Conservation (phyloP, 1,139 yeast species). For the Hemisphaericaspora xylofermentans region DNA sequence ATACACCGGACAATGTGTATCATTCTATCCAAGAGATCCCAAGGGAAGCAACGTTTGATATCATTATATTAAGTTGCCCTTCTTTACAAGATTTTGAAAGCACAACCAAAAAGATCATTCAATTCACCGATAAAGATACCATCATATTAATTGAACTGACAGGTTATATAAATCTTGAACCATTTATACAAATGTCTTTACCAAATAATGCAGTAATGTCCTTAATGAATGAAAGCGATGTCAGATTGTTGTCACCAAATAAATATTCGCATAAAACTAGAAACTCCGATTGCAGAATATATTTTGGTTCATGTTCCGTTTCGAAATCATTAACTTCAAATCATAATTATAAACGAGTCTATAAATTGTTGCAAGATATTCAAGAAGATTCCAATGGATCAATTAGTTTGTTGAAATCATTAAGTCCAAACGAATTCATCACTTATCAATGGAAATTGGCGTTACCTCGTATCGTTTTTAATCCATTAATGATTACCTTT, state of each 20-base stretch:
- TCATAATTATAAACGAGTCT: constrained; percentile 27
- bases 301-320: constrained; percentile 34
- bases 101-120: constrained; percentile 25
- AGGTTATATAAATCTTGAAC: constrained; percentile 70
- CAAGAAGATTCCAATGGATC: constrained; percentile 32
- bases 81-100: constrained; percentile 46
- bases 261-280: constrained; percentile 28
- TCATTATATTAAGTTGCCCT: constrained; percentile 34
- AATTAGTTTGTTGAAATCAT: constrained; percentile 48
- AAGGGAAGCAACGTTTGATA: constrained; percentile 27
- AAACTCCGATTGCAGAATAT: constrained; percentile 38
- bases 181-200: constrained; percentile 50
- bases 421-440: constrained; percentile 58
- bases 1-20: constrained; percentile 23
- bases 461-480: constrained; percentile 73
- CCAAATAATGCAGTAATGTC: constrained; percentile 46
- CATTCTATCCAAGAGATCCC: constrained; percentile 20
- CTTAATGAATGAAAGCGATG: constrained; percentile 64
- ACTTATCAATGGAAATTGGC: constrained; percentile 85
- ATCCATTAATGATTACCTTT: constrained; percentile 70
- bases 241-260: constrained; percentile 38
- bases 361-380: constrained; percentile 34
- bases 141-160: constrained; percentile 64
- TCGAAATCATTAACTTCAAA: constrained; percentile 9
- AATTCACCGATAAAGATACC: constrained; percentile 34